Conservation (phyloP, 495 filamentous ascomycete species). For the Penicillium cosmopolitanum region DNA sequence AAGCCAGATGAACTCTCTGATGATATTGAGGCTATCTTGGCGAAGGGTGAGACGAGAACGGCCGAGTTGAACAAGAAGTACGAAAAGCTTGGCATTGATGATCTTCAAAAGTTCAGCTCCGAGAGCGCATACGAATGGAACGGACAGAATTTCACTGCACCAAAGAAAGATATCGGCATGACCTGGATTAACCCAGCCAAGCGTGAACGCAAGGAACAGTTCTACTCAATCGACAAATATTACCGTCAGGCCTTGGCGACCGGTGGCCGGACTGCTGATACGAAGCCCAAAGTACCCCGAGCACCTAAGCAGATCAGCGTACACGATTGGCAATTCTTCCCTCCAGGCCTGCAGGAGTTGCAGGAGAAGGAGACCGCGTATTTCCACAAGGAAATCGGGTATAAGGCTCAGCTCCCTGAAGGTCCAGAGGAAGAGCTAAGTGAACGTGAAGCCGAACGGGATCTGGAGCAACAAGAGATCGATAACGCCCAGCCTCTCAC, state of each 20-base stretch:
- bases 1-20: slow-evolving; percentile 71
- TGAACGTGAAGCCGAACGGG: slow-evolving; percentile 84
- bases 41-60: slow-evolving; percentile 86
- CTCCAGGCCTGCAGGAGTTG: slow-evolving; percentile 75
- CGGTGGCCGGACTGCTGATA: slow-evolving; percentile 79
- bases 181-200: slow-evolving; percentile 99
- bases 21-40: slow-evolving; percentile 86
- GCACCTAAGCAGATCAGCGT: slow-evolving; percentile 90
- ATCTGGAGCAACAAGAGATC: slow-evolving; percentile 87
- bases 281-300: slow-evolving; percentile 93
- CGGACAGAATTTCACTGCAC: slow-evolving; percentile 85
- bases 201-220: slow-evolving; percentile 96
- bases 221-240: slow-evolving; percentile 98
- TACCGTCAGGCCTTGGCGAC: slow-evolving; percentile 90
- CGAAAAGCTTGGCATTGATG: slow-evolving; percentile 97
- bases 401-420: slow-evolving; percentile 85
- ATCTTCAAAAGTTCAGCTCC: slow-evolving; percentile 95
- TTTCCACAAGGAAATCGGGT: slow-evolving; percentile 92
- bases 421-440: slow-evolving; percentile 81
- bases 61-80: slow-evolving; percentile 89
- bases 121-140: slow-evolving; percentile 99
- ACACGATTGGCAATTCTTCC: slow-evolving; percentile 98
- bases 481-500: slow-evolving; percentile 88
- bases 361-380: slow-evolving; percentile 96
- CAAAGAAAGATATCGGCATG: slow-evolving; percentile 92